Conservation (phyloP, 768 basidiomycete species). For the Mycena galericulata region DNA sequence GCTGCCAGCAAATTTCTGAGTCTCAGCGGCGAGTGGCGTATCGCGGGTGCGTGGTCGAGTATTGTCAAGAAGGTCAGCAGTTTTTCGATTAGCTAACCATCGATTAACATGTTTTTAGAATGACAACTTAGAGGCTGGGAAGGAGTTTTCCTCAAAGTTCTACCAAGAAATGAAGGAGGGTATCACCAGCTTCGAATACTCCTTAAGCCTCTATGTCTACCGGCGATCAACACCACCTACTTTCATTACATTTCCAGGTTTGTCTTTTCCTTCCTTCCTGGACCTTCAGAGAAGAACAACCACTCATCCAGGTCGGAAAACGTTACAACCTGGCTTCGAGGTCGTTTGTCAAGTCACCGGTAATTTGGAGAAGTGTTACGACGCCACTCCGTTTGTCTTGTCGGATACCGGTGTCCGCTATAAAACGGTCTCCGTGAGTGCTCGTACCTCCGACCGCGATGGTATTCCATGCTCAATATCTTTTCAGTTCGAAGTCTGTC, state of each 20-base stretch:
- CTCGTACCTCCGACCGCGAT: neutral
- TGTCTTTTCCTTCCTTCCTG: neutral
- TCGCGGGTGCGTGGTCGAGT: constrained; percentile 33
- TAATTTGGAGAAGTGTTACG: constrained; percentile 18
- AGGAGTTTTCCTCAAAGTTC: constrained; percentile 6
- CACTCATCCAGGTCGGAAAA: neutral
- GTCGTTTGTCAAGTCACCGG: constrained; percentile 27
- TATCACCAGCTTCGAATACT: neutral
- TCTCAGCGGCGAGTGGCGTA: constrained; percentile 12
- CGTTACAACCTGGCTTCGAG: constrained; percentile 33
- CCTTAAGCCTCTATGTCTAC: constrained; percentile 28
- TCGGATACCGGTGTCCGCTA: neutral
- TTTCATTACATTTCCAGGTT: constrained; percentile 24
- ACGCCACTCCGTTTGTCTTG: neutral
- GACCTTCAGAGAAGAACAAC: neutral
- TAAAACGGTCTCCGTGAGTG: constrained; percentile 13
- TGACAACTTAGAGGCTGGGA: constrained; percentile 14
- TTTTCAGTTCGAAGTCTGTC: constrained; percentile 33
- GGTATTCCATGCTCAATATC: neutral
- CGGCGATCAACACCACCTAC: constrained; percentile 23
- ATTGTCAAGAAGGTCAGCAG: constrained; percentile 41
- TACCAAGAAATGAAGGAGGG: neutral
- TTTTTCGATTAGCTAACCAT: neutral
- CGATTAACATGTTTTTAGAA: constrained; percentile 8
- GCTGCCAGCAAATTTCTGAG: constrained; percentile 12